A percentile compares a stretch with the other conserved stretches of the same genome.
phyloP scores from a whole-genome alignment of 2,329 filamentous ascomycete species.

The Monosporascus sp. region DNA sequence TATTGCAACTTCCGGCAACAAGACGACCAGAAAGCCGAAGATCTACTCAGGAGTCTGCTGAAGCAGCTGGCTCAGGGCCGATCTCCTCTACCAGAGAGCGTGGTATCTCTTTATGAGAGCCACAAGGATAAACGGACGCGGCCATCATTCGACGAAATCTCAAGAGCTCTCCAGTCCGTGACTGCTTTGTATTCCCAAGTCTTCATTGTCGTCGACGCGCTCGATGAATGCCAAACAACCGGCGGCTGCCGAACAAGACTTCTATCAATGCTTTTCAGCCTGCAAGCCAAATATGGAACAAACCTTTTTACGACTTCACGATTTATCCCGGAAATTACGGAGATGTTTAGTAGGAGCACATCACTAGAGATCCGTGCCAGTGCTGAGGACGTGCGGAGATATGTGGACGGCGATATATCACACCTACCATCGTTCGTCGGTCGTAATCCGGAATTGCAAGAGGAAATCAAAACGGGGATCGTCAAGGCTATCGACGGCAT shows the following conservation, averaged over 20 bases:
- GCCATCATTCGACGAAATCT: conserved; percentile 21
- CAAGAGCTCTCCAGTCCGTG: conserved; percentile 11
- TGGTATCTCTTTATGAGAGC: conserved; percentile 18
- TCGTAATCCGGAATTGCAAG: conserved; percentile 10
- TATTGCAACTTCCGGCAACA: too few relatives aligned
- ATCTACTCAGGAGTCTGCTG: too few relatives aligned
- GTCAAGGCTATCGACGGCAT: background rate
- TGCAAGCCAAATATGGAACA: conserved; percentile 5
- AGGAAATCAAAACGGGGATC: conserved; percentile 18
- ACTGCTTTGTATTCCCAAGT: conserved; percentile 11
- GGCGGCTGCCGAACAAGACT: conserved; percentile 5
- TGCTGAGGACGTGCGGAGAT: conserved; percentile 26
- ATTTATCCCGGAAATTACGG: conserved; percentile 14
- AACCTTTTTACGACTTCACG: conserved; percentile 22
- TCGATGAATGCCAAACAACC: background rate
- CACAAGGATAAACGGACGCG: conserved; percentile 12
- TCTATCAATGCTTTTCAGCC: conserved; percentile 9
- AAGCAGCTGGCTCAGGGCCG: too few relatives aligned
- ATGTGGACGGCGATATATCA: conserved; percentile 19
- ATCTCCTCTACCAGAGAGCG: too few relatives aligned
- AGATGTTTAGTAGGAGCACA: conserved; percentile 6
- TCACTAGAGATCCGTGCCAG: conserved; percentile 27
- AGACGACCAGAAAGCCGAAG: too few relatives aligned
- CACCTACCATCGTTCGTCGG: conserved; percentile 11
- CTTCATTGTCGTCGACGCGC: conserved; percentile 18